Evolutionary conservation across 192 early-diverging fungal genomes (phyloP).

Genomic region (Gonapodya sp.): DNA sequence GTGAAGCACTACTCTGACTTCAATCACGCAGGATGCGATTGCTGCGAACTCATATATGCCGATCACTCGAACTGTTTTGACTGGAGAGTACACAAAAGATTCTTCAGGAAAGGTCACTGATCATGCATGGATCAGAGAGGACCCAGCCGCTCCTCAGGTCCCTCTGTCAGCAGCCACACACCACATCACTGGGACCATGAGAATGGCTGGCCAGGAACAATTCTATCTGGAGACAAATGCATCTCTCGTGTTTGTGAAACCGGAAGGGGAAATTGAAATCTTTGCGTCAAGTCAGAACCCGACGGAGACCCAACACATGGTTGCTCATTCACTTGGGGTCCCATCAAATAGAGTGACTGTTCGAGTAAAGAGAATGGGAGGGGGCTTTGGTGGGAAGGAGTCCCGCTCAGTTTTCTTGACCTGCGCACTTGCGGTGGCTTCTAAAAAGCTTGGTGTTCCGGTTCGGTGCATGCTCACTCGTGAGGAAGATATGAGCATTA

Average conservation of each 20-base stretch:
- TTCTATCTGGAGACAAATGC: conserved; percentile 81
- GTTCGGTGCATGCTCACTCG: conserved; percentile 71
- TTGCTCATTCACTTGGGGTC: conserved; percentile 64
- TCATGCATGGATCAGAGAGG: conserved; percentile 39
- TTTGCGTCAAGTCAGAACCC: conserved; percentile 70
- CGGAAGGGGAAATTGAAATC: conserved; percentile 75
- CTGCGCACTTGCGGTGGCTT: conserved; percentile 56
- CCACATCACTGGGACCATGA: conserved; percentile 39
- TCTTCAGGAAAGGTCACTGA: conserved; percentile 53
- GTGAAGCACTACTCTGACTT: not conserved
- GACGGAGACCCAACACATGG: conserved; percentile 57
- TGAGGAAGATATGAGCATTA: conserved; percentile 72
- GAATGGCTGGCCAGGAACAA: conserved; percentile 63
- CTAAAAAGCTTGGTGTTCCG: conserved; percentile 50
- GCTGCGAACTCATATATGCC: not conserved
- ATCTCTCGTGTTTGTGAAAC: conserved; percentile 53
- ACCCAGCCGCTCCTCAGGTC: not conserved
- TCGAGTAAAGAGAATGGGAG: conserved; percentile 76
- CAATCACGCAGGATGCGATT: not conserved
- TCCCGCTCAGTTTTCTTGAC: conserved; percentile 52
- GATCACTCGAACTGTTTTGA: not conserved
- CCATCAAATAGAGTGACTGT: conserved; percentile 57
- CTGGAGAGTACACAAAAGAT: not conserved
- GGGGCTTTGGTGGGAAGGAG: conserved; percentile 79
- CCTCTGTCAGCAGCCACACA: not conserved